phyloP scores from a whole-genome alignment of 2,329 filamentous ascomycete genomes.

The Aspergillus amoenus region DNA sequence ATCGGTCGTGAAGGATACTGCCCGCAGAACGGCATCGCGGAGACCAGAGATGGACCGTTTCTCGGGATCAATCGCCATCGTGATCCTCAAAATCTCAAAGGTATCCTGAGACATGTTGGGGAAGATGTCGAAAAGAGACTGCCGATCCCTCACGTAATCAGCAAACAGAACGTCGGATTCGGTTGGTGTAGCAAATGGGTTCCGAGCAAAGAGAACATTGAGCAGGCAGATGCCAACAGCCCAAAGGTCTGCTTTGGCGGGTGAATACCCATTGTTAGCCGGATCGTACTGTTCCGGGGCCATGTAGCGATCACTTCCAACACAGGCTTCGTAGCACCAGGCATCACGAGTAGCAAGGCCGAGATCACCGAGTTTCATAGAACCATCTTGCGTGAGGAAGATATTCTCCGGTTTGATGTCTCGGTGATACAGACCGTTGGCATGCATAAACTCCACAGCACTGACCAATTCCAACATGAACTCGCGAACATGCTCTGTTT shows the following conservation, averaged over 20 bases:
- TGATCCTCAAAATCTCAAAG: constrained; percentile 87
- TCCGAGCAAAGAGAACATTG: constrained; percentile 94
- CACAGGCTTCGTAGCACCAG: constrained; percentile 89
- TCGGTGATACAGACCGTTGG: constrained; percentile 87
- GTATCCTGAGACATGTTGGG: constrained; percentile 98
- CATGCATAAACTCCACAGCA: constrained; percentile 86
- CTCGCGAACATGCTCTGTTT: constrained; percentile 93
- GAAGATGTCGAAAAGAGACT: constrained; percentile 96
- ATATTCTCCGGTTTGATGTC: constrained; percentile 99
- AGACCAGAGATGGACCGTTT: constrained; percentile 80
- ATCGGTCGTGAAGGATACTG: constrained; percentile 88
- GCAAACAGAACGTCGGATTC: constrained; percentile 89
- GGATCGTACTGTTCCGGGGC: constrained; percentile 97
- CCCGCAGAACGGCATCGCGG: constrained; percentile 73
- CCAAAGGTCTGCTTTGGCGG: constrained; percentile 93
- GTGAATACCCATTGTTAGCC: constrained; percentile 81
- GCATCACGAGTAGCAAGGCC: constrained; percentile 84
- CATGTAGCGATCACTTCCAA: constrained; percentile 99
- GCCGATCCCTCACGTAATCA: constrained; percentile 89
- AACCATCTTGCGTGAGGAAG: constrained; percentile 80
- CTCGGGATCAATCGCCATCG: constrained; percentile 84
- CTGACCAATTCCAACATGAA: constrained; percentile 96
- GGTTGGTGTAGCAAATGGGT: constrained; percentile 89
- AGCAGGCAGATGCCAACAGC: constrained; percentile 94
- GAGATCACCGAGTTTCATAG: constrained; percentile 96